Base-by-base conservation (phyloP, 805 yeast genomes). In the Candida maesae region DNA sequence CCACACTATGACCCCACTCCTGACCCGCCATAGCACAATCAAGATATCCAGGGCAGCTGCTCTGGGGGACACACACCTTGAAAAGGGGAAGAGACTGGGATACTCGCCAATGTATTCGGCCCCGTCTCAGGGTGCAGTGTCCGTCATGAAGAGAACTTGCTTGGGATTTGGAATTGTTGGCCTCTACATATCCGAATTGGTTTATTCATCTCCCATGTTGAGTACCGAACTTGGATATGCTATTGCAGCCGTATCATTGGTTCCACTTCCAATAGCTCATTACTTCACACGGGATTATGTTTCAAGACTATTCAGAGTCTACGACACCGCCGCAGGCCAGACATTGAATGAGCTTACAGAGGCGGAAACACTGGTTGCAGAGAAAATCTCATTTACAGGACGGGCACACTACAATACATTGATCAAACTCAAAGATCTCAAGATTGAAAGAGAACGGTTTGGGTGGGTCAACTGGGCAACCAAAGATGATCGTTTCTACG, bases 301-400 rank as follows among this genome's bases (percentile, higher is more conserved):
- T 23, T 68, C 85, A 3, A 66, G 87, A 46, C 76, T 87, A 13
- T 84, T 76, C 63, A 64, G 95, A 33, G 66, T 86, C 17, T 86
- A 85, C 56, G 79, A 79, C 51, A 71, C 74, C 4, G 52, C 17
- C 4, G 18, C 35, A 53, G 77, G 81, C 0, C 90, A 85, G 56
- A 79, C 84, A 1, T 65, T 78, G 40, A 85, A 80, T 36, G 74
- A 73, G 53, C 66, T 87, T 51, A 64, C 73, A 13, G 53, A 62
- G 6, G 78, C 86, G 57, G 95, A 86, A 58, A 70, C 74, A 16
- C 61, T 86, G 38, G 67, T 86, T 8, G 62, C 84, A 33, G 90
- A 86, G 57, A 81, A 82, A 56, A 67, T 86, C 43, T 73, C 78
- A 16, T 60, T 76, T 56, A 73, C 83, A 5, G 95, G 95, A 0